These are phyloP conservation scores for Malassezia furfur DNA, from an alignment of 1,284 basidiomycete species.

Conservation along the genomic window DNA sequence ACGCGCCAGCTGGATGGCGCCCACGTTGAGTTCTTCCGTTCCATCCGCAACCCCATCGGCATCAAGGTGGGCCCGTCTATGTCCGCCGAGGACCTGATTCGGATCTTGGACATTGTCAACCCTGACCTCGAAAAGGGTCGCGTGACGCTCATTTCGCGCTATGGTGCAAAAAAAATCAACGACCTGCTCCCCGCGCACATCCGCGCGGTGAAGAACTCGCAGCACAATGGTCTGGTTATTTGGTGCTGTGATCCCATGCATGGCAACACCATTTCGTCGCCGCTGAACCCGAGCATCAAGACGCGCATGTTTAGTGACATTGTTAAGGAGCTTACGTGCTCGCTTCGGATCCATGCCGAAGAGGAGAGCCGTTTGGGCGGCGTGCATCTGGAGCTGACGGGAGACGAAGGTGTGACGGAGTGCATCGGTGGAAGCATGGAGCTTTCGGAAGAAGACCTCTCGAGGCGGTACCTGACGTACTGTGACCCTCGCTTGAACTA, in stretches of 20 bases:
- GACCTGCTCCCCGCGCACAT: slow-evolving; percentile 71
- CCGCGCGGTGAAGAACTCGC: slow-evolving; percentile 65
- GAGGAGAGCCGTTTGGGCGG: slow-evolving; percentile 65
- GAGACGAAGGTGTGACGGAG: slow-evolving; percentile 76
- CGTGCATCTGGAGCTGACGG: slow-evolving; percentile 93
- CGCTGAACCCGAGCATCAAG: slow-evolving; percentile 37
- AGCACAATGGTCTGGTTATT: slow-evolving; percentile 64
- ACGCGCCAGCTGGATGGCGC: slow-evolving; percentile 87
- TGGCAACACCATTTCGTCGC: slow-evolving; percentile 56
- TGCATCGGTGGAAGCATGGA: slow-evolving; percentile 57
- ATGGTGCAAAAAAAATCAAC: slow-evolving; percentile 68
- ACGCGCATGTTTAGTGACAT: slow-evolving; percentile 86
- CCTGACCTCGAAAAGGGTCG: slow-evolving; percentile 70
- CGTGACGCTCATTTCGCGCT: slow-evolving; percentile 83
- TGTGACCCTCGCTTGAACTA: slow-evolving; percentile 52
- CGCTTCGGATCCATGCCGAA: slow-evolving; percentile 58
- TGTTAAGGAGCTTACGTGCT: slow-evolving; percentile 73
- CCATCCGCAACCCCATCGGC: slow-evolving; percentile 90
- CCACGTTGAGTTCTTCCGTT: slow-evolving; percentile 69
- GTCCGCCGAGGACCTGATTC: slow-evolving; percentile 67
- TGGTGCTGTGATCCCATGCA: slow-evolving; percentile 98
- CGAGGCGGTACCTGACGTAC: slow-evolving; percentile 51
- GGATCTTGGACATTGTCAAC: slow-evolving; percentile 67
- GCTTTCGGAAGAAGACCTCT: slow-evolving; percentile 53
- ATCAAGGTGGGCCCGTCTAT: slow-evolving; percentile 91